Base-by-base conservation (phyloP, 2,329 filamentous ascomycete genomes). In the Zymoseptoria crescenta region DNA sequence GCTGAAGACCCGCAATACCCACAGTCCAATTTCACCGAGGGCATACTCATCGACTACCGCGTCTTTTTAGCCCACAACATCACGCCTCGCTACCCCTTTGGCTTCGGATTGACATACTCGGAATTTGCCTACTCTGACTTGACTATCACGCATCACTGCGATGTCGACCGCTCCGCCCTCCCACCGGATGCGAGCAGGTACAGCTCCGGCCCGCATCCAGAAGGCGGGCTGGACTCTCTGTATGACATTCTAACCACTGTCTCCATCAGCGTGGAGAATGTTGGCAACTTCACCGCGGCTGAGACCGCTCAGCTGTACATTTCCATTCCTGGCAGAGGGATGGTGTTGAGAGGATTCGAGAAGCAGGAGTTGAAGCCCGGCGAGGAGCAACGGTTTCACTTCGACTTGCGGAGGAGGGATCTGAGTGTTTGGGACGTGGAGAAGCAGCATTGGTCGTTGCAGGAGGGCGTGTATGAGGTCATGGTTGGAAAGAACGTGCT, bases 401-500 rank as follows among this genome's bases (percentile, higher is more conserved):
- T 58, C 52, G 41, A 30, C 5, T n/a, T 58, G 19, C 50, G 48
- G 5, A 58, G 56, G 24, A 49, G 56, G 28, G 56, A 58, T 24
- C 45, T 58, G 19, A 58, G 56, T 24, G 28, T 24, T 13, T 58
- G 56, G 56, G 52, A 96, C 65, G 77, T 82, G 0, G 79, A 70
- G 1, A 72, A 76, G n/a, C 91, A 96, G 79, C 87, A 96, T 77
- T 96, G 91, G 56, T 8, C 29, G 3, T 51, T 57, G 35, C 49
- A 57, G 30, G 35, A 41, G 6, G 56, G 56, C 24, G 73, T 0
- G 66, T 68, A 57, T 48, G 27, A 57, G 16, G 24, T 57, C 8
- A 45, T 52, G 29, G 56, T 57, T 3, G 56, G 56, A 1, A 57
- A 29, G 28, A 57, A 50, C 52, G 56, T 57, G 50, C 29, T 53